Evolutionary conservation across 2,329 filamentous ascomycete genomes (phyloP), one percentile per base, ranked within the genome.

Genomic region (Pleoardoris graminearum): DNA sequence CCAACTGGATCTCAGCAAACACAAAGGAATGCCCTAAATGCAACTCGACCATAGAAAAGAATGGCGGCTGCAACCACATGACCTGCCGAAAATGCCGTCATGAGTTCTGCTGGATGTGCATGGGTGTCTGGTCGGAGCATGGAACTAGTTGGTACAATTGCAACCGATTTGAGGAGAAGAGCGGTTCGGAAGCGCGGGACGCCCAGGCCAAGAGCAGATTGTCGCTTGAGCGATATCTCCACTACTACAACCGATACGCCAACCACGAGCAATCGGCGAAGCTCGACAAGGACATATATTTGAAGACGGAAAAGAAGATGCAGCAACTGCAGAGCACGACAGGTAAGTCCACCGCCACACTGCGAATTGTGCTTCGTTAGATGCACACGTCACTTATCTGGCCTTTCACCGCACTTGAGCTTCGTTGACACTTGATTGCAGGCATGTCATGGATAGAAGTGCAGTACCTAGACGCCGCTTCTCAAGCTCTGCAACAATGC

Each of bases 61-160:
- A 99, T 61, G 92, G 92, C 47, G 92, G 92, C 3, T 97, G 92
- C 78, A 97, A 97, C 77, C 92, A 97, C 74, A 97, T 97, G 92
- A 97, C 92, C 0, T 97, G 92, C 72, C 82, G 92, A 51, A 97
- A 97, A 74, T 97, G 92, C 78, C 91, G 91, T 68, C 87, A 97
- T 69, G 92, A 97, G 69, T 97, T 99, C 69, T 99, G 94, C 77
- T 99, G 94, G 94, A 97, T 99, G 89, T 99, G 94, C 69, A 99
- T 99, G 94, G 94, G 94, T 0, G 80, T 96, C 0, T 99, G 94
- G 94, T 95, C 91, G 1, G 94, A 99, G 75, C 94, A 99, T 71
- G 94, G 94, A 58, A 99, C 93, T 3, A 96, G 91, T 76, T 99
- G 94, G 94, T 99, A 99, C 80, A 99, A 96, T 75, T 99, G 94